These are phyloP conservation scores for Phlyctochytrium arcticum DNA, from an alignment of 192 early-diverging fungal species.

Conservation along the genomic window DNA sequence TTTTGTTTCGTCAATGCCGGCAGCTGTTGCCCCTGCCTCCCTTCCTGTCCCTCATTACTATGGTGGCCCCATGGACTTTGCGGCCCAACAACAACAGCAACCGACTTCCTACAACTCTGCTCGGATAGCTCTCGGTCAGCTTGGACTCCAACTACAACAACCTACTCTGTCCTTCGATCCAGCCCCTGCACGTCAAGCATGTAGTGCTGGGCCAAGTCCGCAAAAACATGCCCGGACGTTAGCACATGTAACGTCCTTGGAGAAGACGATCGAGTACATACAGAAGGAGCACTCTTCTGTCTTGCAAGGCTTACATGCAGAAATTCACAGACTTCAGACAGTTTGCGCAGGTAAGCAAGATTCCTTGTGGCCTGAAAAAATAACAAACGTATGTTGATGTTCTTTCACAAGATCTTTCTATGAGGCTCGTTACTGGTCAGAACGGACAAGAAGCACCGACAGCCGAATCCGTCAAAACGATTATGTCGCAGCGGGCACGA, in stretches of 20 bases:
- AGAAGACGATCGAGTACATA: constrained; percentile 41
- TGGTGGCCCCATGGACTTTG: not conserved
- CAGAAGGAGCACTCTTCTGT: constrained; percentile 36
- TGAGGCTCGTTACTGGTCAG: not conserved
- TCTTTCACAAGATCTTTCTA: not conserved
- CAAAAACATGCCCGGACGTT: not conserved
- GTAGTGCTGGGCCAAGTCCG: too few relatives aligned
- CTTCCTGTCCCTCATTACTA: not conserved
- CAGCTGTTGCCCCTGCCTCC: not conserved
- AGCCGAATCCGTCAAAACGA: not conserved
- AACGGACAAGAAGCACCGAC: not conserved
- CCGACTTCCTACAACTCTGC: too few relatives aligned
- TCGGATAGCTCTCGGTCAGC: too few relatives aligned
- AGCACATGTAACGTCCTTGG: constrained; percentile 32
- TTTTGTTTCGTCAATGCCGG: too few relatives aligned
- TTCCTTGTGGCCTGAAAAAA: not conserved
- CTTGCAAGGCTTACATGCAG: constrained; percentile 43
- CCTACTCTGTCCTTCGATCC: too few relatives aligned
- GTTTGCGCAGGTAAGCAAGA: constrained; percentile 41
- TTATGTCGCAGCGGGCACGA: too few relatives aligned
- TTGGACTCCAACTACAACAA: too few relatives aligned
- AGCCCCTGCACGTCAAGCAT: too few relatives aligned
- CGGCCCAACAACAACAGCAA: not conserved
- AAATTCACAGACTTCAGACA: constrained; percentile 39
- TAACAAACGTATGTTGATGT: too few relatives aligned